Conservation (phyloP, 805 yeast genomes). For the Myxozyma geophila region DNA sequence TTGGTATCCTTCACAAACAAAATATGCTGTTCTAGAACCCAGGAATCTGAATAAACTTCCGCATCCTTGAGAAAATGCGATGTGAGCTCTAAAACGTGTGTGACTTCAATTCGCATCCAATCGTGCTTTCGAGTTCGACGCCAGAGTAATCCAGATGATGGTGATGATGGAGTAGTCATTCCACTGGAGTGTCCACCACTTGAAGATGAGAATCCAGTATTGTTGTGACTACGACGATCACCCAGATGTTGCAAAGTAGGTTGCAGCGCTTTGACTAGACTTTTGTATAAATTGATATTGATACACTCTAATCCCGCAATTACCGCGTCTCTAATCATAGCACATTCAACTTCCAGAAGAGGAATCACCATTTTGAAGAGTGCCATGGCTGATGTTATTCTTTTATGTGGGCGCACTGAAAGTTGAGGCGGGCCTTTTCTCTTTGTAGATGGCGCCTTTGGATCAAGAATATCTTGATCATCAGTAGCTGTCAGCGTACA, state of each 20-base stretch:
- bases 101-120: constrained; percentile 68
- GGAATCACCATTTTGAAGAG: constrained; percentile 89
- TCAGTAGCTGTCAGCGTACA: constrained; percentile 86
- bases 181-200: neutral
- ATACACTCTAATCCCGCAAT: constrained; percentile 88
- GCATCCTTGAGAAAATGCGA: constrained; percentile 61
- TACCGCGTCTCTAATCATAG: constrained; percentile 77
- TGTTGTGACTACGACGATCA: constrained; percentile 7
- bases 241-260: constrained; percentile 16
- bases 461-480: constrained; percentile 69
- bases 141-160: constrained; percentile 24
- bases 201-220: neutral
- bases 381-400: constrained; percentile 85
- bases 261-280: constrained; percentile 62
- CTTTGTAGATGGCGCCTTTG: constrained; percentile 49
- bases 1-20: constrained; percentile 66
- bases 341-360: constrained; percentile 69
- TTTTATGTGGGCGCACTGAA: constrained; percentile 54
- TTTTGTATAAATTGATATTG: constrained; percentile 84
- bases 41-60: constrained; percentile 62
- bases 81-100: constrained; percentile 75
- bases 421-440: constrained; percentile 23
- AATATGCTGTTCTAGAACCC: constrained; percentile 68
- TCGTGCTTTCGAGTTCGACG: constrained; percentile 38
- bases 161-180: constrained; percentile 3